Percentiles rank a stretch among this genome's conserved stretches.
Conservation (phyloP, 768 basidiomycete species). For the Boletus tylopilopsis region DNA sequence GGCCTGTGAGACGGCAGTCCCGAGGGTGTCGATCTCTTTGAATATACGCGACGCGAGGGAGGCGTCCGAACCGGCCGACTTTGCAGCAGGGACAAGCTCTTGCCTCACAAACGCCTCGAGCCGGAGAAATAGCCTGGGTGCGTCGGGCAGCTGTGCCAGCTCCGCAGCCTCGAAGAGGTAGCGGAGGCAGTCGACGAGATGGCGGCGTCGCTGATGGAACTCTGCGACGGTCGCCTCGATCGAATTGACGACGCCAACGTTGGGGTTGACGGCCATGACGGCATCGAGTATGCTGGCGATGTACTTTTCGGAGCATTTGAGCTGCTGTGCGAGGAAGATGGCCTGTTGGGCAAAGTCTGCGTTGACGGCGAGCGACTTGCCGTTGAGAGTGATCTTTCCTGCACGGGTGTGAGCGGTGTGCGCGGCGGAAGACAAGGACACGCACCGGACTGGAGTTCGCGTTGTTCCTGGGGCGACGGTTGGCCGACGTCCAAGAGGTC, state of each 20-base stretch:
- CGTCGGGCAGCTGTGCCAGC: slow-evolving; percentile 39
- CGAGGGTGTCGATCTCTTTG: slow-evolving; percentile 59
- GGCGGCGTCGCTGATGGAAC: slow-evolving; percentile 66
- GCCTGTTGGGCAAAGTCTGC: slow-evolving; percentile 75
- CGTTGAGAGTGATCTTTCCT: slow-evolving; percentile 68
- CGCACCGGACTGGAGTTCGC: slow-evolving; percentile 57
- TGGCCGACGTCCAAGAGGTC: slow-evolving; percentile 64
- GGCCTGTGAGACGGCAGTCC: slow-evolving; percentile 48
- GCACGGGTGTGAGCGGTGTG: slow-evolving; percentile 2
- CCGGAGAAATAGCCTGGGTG: slow-evolving; percentile 47
- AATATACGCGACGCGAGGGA: slow-evolving; percentile 56
- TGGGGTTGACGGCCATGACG: slow-evolving; percentile 62
- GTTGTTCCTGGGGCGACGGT: slow-evolving; percentile 59
- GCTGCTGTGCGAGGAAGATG: slow-evolving; percentile 75
- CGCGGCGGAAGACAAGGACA: slow-evolving; percentile 30
- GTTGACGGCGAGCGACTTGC: slow-evolving; percentile 69
- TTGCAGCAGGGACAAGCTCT: slow-evolving; percentile 46
- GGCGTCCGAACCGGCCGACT: slow-evolving; percentile 34
- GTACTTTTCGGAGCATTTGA: slow-evolving; percentile 80
- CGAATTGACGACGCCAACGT: slow-evolving; percentile 50
- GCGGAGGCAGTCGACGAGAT: slow-evolving; percentile 66
- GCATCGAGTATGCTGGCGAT: slow-evolving; percentile 65
- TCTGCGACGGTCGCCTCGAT: slow-evolving; percentile 65
- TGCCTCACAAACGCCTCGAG: slow-evolving; percentile 52
- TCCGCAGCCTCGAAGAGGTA: slow-evolving; percentile 64